These are phyloP conservation scores for Coccomyxa subellipsoidea DNA, from an alignment of 163 green algal species.

Conservation along the genomic window DNA sequence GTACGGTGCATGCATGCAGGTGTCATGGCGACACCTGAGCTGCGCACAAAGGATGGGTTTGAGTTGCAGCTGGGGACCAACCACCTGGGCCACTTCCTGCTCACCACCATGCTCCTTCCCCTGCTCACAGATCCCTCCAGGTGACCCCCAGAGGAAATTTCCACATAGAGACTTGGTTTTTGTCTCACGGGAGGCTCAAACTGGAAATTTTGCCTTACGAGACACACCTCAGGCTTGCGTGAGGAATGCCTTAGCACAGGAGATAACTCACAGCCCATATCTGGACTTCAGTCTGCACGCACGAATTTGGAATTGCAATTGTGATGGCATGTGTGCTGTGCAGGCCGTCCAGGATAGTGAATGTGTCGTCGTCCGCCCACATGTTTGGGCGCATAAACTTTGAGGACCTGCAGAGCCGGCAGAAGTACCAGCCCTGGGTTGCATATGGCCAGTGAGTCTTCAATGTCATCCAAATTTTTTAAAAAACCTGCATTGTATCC, in stretches of 20 bases:
- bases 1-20: not conserved
- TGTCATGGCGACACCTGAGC: constrained; percentile 25
- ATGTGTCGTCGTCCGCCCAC: constrained; percentile 69
- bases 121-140: constrained; percentile 11
- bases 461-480: not conserved
- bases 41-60: constrained; percentile 43
- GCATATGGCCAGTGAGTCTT: constrained; percentile 57
- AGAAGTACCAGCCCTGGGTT: constrained; percentile 51
- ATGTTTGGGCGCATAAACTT: constrained; percentile 69
- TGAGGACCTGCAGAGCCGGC: constrained; percentile 58
- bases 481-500: not conserved
- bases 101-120: constrained; percentile 59
- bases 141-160: not conserved
- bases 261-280: too few species aligned
- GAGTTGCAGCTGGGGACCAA: constrained; percentile 56
- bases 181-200: too few species aligned
- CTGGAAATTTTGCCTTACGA: too few species aligned
- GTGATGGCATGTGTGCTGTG: not conserved
- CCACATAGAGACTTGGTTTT: not conserved
- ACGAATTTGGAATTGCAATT: not conserved
- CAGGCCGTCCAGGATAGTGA: constrained; percentile 74
- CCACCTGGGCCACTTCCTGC: constrained; percentile 52
- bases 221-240: too few species aligned
- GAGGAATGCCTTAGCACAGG: too few species aligned
- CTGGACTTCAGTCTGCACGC: too few species aligned